phyloP scores from a whole-genome alignment of 352 stramenopile species.

The Phytophthora brassicae region DNA sequence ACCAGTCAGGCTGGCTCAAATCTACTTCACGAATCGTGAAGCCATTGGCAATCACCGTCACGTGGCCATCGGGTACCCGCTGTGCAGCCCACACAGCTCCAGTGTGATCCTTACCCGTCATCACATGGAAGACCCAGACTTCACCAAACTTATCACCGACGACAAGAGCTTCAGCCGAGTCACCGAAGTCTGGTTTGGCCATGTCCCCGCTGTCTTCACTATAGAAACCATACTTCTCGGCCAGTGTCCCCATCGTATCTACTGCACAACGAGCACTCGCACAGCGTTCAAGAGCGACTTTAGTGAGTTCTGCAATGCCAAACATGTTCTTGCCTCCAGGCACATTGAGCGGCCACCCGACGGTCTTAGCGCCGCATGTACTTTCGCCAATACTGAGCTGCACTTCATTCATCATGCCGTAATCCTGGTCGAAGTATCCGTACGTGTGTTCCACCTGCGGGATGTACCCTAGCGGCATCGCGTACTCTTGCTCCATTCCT shows the following conservation, averaged over 20 bases:
- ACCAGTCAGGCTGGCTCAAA: slow-evolving; percentile 73
- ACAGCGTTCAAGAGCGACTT: slow-evolving; percentile 90
- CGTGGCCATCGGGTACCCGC: slow-evolving; percentile 88
- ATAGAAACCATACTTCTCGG: slow-evolving; percentile 93
- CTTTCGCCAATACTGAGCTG: slow-evolving; percentile 94
- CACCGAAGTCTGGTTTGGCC: slow-evolving; percentile 50
- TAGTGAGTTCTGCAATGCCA: slow-evolving; percentile 89
- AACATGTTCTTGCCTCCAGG: slow-evolving; percentile 86
- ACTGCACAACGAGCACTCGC: slow-evolving; percentile 80
- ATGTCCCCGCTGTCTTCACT: slow-evolving; percentile 85
- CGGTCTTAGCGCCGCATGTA: slow-evolving; percentile 88
- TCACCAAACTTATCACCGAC: slow-evolving; percentile 88
- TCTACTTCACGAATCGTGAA: slow-evolving; percentile 93
- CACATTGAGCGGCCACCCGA: slow-evolving; percentile 65
- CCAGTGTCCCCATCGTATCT: slow-evolving; percentile 91
- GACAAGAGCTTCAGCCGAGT: slow-evolving; percentile 85
- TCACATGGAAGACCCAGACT: slow-evolving; percentile 94
- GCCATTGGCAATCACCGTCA: slow-evolving; percentile 91
- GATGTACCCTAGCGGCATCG: slow-evolving; percentile 78
- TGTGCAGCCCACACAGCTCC: slow-evolving; percentile 93
- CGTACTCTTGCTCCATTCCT: slow-evolving; percentile 32
- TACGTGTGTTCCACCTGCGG: slow-evolving; percentile 92
- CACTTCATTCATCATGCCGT: slow-evolving; percentile 95
- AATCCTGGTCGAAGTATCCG: slow-evolving; percentile 93
- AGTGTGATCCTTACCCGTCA: slow-evolving; percentile 86